Conservation (phyloP, 371 early-diverging fungal genomes). For the Lichtheimia ornata region DNA sequence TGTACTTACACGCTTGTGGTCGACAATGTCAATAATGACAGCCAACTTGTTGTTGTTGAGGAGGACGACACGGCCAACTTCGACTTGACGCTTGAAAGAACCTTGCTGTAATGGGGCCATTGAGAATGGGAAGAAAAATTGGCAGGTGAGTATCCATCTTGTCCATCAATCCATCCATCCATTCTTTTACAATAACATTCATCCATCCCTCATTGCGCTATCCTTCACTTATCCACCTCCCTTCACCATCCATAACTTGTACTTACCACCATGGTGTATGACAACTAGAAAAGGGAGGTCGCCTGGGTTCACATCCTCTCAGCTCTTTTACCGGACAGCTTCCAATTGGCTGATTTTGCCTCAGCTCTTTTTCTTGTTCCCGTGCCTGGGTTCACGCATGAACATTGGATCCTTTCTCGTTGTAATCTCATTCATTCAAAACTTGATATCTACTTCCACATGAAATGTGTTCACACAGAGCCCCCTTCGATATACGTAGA, state of each 20-base stretch:
- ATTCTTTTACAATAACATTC: not conserved
- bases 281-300: conserved; percentile 1
- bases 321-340: not conserved
- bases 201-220: conserved; percentile 1
- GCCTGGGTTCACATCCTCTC: not conserved
- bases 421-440: too few species aligned
- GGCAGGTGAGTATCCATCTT: not conserved
- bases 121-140: conserved; percentile 1
- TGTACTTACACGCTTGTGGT: conserved; percentile 88
- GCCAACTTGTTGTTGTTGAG: conserved; percentile 96
- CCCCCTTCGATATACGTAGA: too few species aligned
- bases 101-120: conserved; percentile 34
- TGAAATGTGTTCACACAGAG: too few species aligned
- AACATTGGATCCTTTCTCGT: too few species aligned
- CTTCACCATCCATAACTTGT: not conserved
- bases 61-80: conserved; percentile 98
- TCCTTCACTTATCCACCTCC: not conserved
- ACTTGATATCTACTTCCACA: too few species aligned
- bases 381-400: too few species aligned
- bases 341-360: too few species aligned
- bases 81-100: conserved; percentile 90
- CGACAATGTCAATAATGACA: conserved; percentile 97
- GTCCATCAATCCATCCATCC: conserved; percentile 17
- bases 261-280: conserved; percentile 12
- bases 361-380: too few species aligned